Evolutionary conservation across 768 basidiomycete species (phyloP), one percentile per base, ranked within the genome.

Genomic region (Leucosporidium creatinivorum): DNA sequence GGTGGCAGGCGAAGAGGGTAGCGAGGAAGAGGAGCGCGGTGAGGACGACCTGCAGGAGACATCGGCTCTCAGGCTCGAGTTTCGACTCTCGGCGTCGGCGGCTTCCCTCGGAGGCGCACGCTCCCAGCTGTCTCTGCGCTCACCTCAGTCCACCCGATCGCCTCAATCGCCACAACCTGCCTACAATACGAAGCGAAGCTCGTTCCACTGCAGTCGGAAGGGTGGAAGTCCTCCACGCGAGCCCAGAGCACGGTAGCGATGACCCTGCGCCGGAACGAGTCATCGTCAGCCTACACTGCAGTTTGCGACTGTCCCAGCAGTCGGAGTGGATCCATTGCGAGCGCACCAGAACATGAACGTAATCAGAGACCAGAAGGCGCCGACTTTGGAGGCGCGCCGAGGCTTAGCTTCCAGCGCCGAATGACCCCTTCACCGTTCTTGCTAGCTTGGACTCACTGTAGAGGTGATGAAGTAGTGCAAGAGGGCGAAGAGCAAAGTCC

Each of bases 21-120:
- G 80, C 84, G 78, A 86, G 89, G 55, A 85, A 78, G 50, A 89
- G 78, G 56, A 89, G 79, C 17, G 89, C 87, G 28, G 86, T 74
- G 73, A 84, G 86, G 4, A 89, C 89, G 52, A 81, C 39, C 75
- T 52, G 82, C 9, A 15, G 6, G 39, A 15, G 31, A 12, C 3
- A n/a, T n/a, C 9, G 19, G n/a, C n/a, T n/a, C n/a, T n/a, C n/a
- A n/a, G n/a, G n/a, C n/a, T n/a, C n/a, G n/a, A n/a, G n/a, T n/a
- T n/a, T n/a, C n/a, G n/a, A n/a, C 25, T 21, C 9, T 9, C 25
- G 18, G 12, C 25, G 54, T 12, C 28, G 54, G 49, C 15, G 49
- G 49, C 10, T 33, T 58, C 15, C n/a, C n/a, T n/a, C n/a, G n/a
- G n/a, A 17, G 26, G 6, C 5, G 56, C 17, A 17, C 4, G n/a